Base-by-base conservation (phyloP, 2,329 filamentous ascomycete species). In the Stemphylium beticola region DNA sequence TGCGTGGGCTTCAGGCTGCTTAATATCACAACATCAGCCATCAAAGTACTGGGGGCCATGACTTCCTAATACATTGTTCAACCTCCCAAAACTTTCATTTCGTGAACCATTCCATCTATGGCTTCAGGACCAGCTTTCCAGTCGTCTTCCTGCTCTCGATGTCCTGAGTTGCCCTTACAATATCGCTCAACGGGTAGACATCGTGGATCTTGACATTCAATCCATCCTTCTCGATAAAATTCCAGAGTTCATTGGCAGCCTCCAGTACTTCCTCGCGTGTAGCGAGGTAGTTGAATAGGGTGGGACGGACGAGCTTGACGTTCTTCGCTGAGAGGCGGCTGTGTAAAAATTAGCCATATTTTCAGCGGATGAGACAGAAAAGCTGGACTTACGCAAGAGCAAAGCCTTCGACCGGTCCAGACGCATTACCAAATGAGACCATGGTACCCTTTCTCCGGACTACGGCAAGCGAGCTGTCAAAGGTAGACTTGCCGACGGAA, bases 401-500 rank as follows among this genome's bases (percentile, higher is more conserved):
- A 61, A 89, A 76, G 0, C 91, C 90, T n/a, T 87, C 86, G 1
- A 95, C 89, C 3, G 89, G 83, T 4, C 92, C 93, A 75, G 86
- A 84, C 7, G 91, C 89, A 76, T 96, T 96, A 3, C 92, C 92
- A 76, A 93, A 96, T 43, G 85, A 88, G 22, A 92, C 82, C 66
- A 96, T 77, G 1, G 82, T 88, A 4, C 92, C 93, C 79, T 96
- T 96, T 60, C 87, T 76, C 63, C 87, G 89, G 49, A 93, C 82
- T 64, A 86, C 84, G 61, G 92, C 85, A 60, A 96, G 73, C 67
- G 88, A 89, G 17, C 85, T 81, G 64, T 96, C 91, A 77, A 95
- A 96, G 0, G 93, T 96, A 43, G 83, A 82, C 78, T 91, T 91
- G 11, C 92, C 93, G 2, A 96, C 91, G 5, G 90, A 90, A 72